Evolutionary conservation across 306 rosid species (phyloP).

Genomic region (Carpinus fangiana): DNA sequence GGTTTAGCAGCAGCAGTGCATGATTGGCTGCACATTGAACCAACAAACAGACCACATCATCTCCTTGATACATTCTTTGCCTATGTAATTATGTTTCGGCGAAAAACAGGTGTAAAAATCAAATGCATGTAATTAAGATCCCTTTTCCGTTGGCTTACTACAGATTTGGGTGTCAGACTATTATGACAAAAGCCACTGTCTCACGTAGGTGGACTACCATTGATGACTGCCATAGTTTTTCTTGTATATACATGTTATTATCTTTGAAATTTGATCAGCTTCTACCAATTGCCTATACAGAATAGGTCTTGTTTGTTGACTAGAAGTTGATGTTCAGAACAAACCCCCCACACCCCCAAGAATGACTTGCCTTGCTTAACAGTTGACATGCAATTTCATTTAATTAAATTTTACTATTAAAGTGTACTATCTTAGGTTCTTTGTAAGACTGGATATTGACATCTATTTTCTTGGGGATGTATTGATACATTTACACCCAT

Average conservation of each 20-base stretch:
- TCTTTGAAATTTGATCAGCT: neutral
- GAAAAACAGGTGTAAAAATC: neutral
- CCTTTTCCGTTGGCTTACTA: neutral
- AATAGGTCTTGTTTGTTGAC: neutral
- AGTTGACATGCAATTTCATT: too few species aligned
- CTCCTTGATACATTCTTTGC: neutral
- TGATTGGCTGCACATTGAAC: neutral
- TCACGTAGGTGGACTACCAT: neutral
- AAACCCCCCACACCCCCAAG: neutral
- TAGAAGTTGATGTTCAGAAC: neutral
- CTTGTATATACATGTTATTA: constrained; percentile 14
- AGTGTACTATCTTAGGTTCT: too few species aligned
- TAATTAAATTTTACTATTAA: too few species aligned
- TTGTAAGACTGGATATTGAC: too few species aligned
- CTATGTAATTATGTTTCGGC: neutral
- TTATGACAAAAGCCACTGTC: neutral
- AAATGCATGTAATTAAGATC: neutral
- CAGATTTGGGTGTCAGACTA: neutral
- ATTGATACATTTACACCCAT: too few species aligned
- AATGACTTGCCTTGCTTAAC: too few species aligned
- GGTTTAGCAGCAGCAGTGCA: constrained; percentile 1
- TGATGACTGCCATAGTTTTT: constrained; percentile 1
- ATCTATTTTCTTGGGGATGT: too few species aligned
- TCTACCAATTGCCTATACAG: neutral
- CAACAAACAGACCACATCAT: neutral